A percentile compares a stretch with the other conserved stretches of the same genome.
Evolutionary conservation across 768 basidiomycete species (phyloP).

Genomic region (Podaxis carcinomalis): DNA sequence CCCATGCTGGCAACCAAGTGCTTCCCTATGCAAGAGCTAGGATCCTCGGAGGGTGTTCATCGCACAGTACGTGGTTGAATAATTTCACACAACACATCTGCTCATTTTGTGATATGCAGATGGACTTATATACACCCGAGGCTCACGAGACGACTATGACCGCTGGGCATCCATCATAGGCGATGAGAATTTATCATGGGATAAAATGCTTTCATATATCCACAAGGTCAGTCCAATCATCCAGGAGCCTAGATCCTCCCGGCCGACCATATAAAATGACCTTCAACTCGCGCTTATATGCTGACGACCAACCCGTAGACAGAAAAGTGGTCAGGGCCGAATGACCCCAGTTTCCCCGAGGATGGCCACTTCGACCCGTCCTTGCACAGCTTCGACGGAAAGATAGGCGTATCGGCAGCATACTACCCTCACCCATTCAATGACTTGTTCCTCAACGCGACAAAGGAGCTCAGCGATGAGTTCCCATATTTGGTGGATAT

Average conservation of each 20-base stretch:
- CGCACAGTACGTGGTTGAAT: not conserved
- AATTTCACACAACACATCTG: not conserved
- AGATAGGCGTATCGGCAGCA: not conserved
- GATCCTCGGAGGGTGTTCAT: not conserved
- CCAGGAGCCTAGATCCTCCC: too few species aligned
- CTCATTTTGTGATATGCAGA: not conserved
- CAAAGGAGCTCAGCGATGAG: not conserved
- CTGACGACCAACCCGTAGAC: not conserved
- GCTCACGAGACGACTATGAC: not conserved
- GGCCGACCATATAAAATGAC: too few species aligned
- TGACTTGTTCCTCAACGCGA: not conserved
- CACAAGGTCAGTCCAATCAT: not conserved
- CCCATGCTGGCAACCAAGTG: not conserved
- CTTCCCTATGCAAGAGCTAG: not conserved
- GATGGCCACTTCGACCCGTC: not conserved
- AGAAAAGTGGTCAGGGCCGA: not conserved
- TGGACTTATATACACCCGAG: not conserved
- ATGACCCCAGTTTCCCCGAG: not conserved
- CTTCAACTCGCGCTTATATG: too few species aligned
- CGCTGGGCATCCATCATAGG: not conserved
- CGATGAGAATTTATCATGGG: not conserved
- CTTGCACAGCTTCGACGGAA: not conserved
- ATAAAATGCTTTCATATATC: not conserved
- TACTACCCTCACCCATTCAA: not conserved
- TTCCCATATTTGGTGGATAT: constrained; percentile 4